These are phyloP conservation scores for Phytophthora uliginosa DNA, from an alignment of 352 stramenopile species.

Conservation along the genomic window DNA sequence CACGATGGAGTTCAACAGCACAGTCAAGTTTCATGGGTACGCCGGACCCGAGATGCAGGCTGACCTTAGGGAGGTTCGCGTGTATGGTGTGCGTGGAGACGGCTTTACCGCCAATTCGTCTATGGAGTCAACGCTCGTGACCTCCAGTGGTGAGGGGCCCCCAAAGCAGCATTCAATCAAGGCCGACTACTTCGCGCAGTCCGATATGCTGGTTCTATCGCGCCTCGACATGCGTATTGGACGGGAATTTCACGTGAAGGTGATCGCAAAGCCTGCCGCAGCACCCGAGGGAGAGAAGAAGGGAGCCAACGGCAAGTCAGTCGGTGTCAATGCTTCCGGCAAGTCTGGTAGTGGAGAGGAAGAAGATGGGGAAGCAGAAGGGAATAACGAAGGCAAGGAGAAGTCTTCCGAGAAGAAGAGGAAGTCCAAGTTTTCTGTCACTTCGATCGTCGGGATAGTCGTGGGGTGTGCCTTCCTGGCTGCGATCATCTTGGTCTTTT, in stretches of 20 bases:
- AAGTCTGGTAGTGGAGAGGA: slow-evolving; percentile 31
- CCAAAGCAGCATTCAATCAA: slow-evolving; percentile 34
- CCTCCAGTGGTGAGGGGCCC: slow-evolving; percentile 14
- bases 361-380: not conserved
- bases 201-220: slow-evolving; percentile 68
- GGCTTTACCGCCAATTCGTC: slow-evolving; percentile 71
- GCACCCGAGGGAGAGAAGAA: slow-evolving; percentile 31
- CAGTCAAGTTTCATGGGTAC: slow-evolving; percentile 55
- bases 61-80: slow-evolving; percentile 55
- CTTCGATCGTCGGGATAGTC: slow-evolving; percentile 57
- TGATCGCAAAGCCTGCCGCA: slow-evolving; percentile 36
- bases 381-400: slow-evolving; percentile 13
- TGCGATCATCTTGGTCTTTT: slow-evolving; percentile 48
- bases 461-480: slow-evolving; percentile 53
- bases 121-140: slow-evolving; percentile 40
- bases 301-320: slow-evolving; percentile 22
- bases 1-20: slow-evolving; percentile 52
- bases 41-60: slow-evolving; percentile 76
- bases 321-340: slow-evolving; percentile 34
- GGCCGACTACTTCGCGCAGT: slow-evolving; percentile 76
- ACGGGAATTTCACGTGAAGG: slow-evolving; percentile 54
- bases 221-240: slow-evolving; percentile 55
- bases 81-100: slow-evolving; percentile 63
- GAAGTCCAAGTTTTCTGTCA: slow-evolving; percentile 44
- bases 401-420: slow-evolving; percentile 21